Conservation (phyloP, 2,329 filamentous ascomycete genomes). For the Cladosporium sp. region DNA sequence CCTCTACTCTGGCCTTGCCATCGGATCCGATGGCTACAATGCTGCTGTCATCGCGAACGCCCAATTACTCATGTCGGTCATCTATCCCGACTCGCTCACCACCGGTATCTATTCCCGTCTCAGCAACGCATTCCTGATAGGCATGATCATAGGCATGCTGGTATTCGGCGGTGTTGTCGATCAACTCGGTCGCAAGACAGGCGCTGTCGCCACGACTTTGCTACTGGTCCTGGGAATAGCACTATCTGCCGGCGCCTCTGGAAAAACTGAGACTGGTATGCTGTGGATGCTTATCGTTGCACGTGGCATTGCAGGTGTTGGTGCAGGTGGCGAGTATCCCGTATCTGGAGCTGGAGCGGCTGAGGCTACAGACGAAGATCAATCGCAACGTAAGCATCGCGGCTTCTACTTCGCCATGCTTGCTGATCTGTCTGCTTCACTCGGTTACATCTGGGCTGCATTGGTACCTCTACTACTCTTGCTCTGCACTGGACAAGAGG, state of each 20-base stretch:
- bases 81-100: slow-evolving; percentile 31
- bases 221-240: slow-evolving; percentile 31
- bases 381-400: slow-evolving; percentile 16
- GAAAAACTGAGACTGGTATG: slow-evolving; percentile 27
- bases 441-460: slow-evolving; percentile 73
- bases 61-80: slow-evolving; percentile 27
- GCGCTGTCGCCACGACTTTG: slow-evolving; percentile 31
- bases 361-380: slow-evolving; percentile 51
- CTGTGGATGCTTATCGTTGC: slow-evolving; percentile 43
- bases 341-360: slow-evolving; percentile 46
- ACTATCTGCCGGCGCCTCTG: slow-evolving; percentile 27
- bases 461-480: slow-evolving; percentile 58
- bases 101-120: slow-evolving; percentile 28
- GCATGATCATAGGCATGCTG: slow-evolving; percentile 33
- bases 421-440: slow-evolving; percentile 54
- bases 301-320: slow-evolving; percentile 42
- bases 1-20: slow-evolving; percentile 32
- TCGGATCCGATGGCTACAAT: slow-evolving; percentile 35
- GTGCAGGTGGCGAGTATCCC: slow-evolving; percentile 48
- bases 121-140: slow-evolving; percentile 34
- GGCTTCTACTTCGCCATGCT: slow-evolving; percentile 21
- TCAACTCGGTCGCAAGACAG: slow-evolving; percentile 31
- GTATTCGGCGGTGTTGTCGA: slow-evolving; percentile 31
- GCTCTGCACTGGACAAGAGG: slow-evolving; percentile 44
- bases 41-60: slow-evolving; percentile 33